Percentiles rank a stretch among this genome's conserved stretches.
Conservation (phyloP, 2,329 filamentous ascomycete genomes). For the Ambrosiella cleistominuta region DNA sequence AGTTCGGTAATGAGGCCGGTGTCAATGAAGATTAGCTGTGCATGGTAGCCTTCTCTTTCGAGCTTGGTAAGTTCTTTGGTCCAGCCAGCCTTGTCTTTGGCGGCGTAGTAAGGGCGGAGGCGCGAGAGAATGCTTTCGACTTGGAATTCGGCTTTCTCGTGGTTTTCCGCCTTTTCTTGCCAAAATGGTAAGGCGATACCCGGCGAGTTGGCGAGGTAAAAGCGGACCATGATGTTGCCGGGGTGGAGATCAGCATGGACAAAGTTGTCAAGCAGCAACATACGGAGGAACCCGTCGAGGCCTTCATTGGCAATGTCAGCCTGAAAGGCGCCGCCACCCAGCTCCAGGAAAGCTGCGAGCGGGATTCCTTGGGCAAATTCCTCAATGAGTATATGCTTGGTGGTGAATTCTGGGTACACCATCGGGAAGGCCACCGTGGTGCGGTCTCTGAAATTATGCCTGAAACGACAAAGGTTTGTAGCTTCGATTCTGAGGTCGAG, state of each 20-base stretch:
- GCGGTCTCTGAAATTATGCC: slow-evolving; percentile 74
- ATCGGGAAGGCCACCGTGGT: slow-evolving; percentile 95
- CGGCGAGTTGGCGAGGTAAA: slow-evolving; percentile 68
- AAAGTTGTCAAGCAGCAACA: slow-evolving; percentile 95
- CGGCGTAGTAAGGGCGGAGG: slow-evolving; percentile 51
- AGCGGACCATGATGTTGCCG: slow-evolving; percentile 98
- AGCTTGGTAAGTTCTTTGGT: slow-evolving; percentile 54
- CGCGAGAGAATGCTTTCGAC: slow-evolving; percentile 74
- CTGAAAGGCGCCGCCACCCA: slow-evolving; percentile 82
- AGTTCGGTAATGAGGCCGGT: slow-evolving; percentile 89
- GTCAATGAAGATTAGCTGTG: slow-evolving; percentile 94
- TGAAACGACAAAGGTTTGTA: slow-evolving; percentile 74
- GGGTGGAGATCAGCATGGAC: slow-evolving; percentile 92
- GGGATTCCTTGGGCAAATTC: slow-evolving; percentile 94
- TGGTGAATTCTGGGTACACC: slow-evolving; percentile 82
- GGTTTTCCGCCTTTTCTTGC: slow-evolving; percentile 22
- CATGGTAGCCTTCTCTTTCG: slow-evolving; percentile 73
- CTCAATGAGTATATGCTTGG: slow-evolving; percentile 79
- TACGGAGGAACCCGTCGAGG: slow-evolving; percentile 85
- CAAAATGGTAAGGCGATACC: slow-evolving; percentile 27
- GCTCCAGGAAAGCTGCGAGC: slow-evolving; percentile 73
- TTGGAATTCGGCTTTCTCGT: slow-evolving; percentile 47
- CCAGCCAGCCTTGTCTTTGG: slow-evolving; percentile 53
- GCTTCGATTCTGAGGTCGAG: slow-evolving; percentile 89
- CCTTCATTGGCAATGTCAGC: slow-evolving; percentile 90